Evolutionary conservation across 2,329 filamentous ascomycete genomes (phyloP), one percentile per base, ranked within the genome.

Genomic region (Pseudocercospora crystallina): DNA sequence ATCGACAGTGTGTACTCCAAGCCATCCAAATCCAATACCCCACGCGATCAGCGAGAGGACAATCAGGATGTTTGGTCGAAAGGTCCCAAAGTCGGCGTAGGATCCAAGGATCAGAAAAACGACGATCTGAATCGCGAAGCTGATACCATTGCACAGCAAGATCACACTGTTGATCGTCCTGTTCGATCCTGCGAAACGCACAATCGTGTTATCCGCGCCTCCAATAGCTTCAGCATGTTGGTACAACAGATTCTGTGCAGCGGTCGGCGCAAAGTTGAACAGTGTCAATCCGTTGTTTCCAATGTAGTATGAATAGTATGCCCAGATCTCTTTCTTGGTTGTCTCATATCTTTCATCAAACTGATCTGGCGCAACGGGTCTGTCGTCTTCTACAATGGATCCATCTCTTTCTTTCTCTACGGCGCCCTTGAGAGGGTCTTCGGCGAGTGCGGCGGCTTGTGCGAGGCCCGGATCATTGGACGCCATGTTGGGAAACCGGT

Each of bases 81-180:
- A 85, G 10, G 76, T 76, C 3, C 85, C 85, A 63, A 86, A 88
- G 65, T 87, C 85, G 57, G 78, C 78, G 54, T 77, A 79, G 0
- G 73, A 73, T 46, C 79, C 79, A 2, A 81, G 72, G 51, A 75
- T 60, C 20, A 82, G 68, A 60, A 82, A 80, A 5, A 82, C 61
- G 7, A 80, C 74, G 26, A 83, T 78, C 63, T 87, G 84, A 32
- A 85, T 77, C 1, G 83, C 82, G 63, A 88, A 88, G 12, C 79
- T 83, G 49, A 87, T 81, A 46, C 85, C 84, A 61, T 87, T 87
- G 64, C 77, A 76, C 0, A 86, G 72, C 7, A 87, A 71, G 3
- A 87, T 81, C 47, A 87, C 83, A 50, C 79, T 83, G 65, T 84
- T 83, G 60, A 85, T 79, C n/a, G 80, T 80, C 47, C 82, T 76